Evolutionary conservation across 305 asterid genomes (phyloP), one percentile per base, ranked within the genome.

Genomic region (Solanum hybrid): DNA sequence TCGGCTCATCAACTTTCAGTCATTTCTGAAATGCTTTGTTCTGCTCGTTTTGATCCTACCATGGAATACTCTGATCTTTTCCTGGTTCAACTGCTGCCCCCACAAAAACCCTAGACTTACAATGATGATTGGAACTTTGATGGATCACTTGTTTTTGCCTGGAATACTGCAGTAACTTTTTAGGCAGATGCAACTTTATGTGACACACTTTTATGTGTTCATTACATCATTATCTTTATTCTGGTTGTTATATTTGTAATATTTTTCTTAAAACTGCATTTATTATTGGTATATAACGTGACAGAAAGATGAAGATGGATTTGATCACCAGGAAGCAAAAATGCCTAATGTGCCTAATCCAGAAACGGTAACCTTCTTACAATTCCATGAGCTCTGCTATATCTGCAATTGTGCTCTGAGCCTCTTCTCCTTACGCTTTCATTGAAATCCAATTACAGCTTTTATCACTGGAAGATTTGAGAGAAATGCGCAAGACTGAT

Each of bases 241-340:
- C 75, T 73, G 40, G 31, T 31, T 89, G 27, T 40, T 87, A 31
- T 19, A 31, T 82, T 78, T 42, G 90, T 76, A 90, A 88, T 81
- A 80, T 77, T 13, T 37, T 51, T 71, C 80, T 88, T 92, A 78
- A 31, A 89, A 78, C 11, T 77, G 73, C 38, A 51, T 88, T 26
- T 88, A 87, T 91, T 87, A n/a, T 32, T 72, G 79, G n/a, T 86
- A 73, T 78, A 89, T 87, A 89, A 91, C 86, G 86, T 86, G 91
- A 45, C 95, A 98, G 99, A 98, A 97, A 95, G 96, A 92, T 88
- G 99, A 98, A 95, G 93, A 91, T n/a, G 97, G 98, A 88, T 98
- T 95, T 90, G 88, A 86, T 90, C 99, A 98, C 94, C 98, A 95
- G 93, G 95, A 90, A 89, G 98, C 95, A 91, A 38, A 91, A 85